Evolutionary conservation across 2,329 filamentous ascomycete species (phyloP).

Genomic region (Talaromyces amestolkiae): DNA sequence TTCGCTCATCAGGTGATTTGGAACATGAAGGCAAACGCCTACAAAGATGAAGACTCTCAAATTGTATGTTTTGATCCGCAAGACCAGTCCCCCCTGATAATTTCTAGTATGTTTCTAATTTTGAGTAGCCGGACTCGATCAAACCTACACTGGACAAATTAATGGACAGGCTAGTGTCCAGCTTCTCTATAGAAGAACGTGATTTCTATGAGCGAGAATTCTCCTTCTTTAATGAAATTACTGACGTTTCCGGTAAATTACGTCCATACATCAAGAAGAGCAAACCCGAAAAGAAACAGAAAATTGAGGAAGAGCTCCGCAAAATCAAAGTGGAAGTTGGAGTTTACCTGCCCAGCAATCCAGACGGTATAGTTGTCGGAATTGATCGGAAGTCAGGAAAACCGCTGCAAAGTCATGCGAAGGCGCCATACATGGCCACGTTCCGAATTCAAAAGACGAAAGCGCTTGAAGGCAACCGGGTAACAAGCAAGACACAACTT

Average conservation of each 20-base stretch:
- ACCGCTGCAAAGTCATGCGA: constrained; percentile 94
- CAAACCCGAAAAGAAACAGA: constrained; percentile 97
- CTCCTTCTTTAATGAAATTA: constrained; percentile 96
- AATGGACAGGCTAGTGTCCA: constrained; percentile 75
- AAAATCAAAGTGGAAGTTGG: constrained; percentile 97
- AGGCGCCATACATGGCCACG: constrained; percentile 98
- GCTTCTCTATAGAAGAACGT: constrained; percentile 75
- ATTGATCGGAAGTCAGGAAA: constrained; percentile 98
- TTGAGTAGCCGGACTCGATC: constrained; percentile 71
- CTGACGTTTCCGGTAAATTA: constrained; percentile 89
- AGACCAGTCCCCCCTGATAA: neutral
- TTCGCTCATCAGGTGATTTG: constrained; percentile 99
- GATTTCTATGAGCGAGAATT: constrained; percentile 94
- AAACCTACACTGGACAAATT: constrained; percentile 93
- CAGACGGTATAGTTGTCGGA: constrained; percentile 93
- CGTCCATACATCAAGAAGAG: constrained; percentile 87
- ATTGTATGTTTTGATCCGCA: constrained; percentile 57
- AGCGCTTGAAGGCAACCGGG: constrained; percentile 26
- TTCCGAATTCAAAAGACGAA: constrained; percentile 89
- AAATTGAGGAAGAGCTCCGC: constrained; percentile 96
- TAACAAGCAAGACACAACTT: constrained; percentile 22
- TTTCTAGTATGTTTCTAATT: constrained; percentile 20
- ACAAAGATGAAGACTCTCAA: constrained; percentile 90
- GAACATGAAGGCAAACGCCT: constrained; percentile 99
- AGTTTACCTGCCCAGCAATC: constrained; percentile 95